A percentile compares a stretch with the other conserved stretches of the same genome.
phyloP scores from a whole-genome alignment of 2,329 filamentous ascomycete genomes.

The Calonectria fujianensis region DNA sequence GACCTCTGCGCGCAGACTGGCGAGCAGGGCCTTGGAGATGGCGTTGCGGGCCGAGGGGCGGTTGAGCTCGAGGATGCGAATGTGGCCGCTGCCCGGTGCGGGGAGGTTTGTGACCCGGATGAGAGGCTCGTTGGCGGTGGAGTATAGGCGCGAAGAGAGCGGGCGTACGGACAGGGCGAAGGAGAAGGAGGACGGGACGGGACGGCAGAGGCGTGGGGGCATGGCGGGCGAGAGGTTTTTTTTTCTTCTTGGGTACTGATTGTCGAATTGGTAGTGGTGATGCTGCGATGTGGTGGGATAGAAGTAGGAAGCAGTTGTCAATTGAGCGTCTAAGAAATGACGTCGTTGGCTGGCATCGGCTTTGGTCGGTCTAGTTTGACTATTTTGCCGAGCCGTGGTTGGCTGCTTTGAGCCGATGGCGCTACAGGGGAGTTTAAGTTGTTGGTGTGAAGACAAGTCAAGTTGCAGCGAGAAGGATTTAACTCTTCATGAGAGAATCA shows the following conservation, averaged over 20 bases:
- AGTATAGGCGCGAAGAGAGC: constrained; percentile 61
- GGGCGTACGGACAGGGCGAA: constrained; percentile 40
- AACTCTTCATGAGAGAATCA: not conserved
- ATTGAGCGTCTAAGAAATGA: constrained; percentile 30
- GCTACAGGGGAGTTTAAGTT: not conserved
- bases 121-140: constrained; percentile 69
- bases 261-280: constrained; percentile 22
- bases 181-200: constrained; percentile 51
- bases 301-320: not conserved
- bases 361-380: constrained; percentile 35
- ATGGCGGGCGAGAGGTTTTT: constrained; percentile 48
- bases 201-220: constrained; percentile 61
- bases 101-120: constrained; percentile 85
- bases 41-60: constrained; percentile 91
- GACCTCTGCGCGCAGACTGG: constrained; percentile 82
- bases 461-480: not conserved
- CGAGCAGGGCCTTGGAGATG: constrained; percentile 86
- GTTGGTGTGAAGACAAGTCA: not conserved
- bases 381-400: constrained; percentile 30
- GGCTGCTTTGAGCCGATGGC: constrained; percentile 9
- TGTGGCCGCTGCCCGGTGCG: constrained; percentile 86
- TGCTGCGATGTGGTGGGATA: constrained; percentile 11
- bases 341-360: constrained; percentile 42
- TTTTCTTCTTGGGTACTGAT: not conserved
- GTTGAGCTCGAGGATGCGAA: constrained; percentile 92